These are phyloP conservation scores for Calycina marina DNA, from an alignment of 2,329 filamentous ascomycete genomes.

Conservation along the genomic window DNA sequence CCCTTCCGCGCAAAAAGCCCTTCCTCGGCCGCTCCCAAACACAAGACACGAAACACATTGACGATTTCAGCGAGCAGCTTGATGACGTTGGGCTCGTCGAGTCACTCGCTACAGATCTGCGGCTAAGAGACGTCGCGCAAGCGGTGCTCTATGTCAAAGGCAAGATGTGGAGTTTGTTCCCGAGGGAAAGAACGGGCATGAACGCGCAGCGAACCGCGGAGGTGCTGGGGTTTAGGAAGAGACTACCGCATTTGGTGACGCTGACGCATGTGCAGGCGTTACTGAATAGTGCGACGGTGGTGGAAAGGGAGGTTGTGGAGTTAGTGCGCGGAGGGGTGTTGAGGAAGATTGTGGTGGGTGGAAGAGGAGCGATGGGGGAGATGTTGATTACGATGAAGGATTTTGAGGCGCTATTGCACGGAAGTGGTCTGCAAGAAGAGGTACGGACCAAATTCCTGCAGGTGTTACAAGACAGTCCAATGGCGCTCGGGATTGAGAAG, in stretches of 20 bases:
- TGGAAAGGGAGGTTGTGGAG: constrained; percentile 53
- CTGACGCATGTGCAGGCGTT: constrained; percentile 52
- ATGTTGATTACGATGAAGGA: constrained; percentile 44
- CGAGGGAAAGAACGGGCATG: constrained; percentile 43
- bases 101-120: constrained; percentile 38
- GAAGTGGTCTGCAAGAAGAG: constrained; percentile 25
- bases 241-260: constrained; percentile 49
- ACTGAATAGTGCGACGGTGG: constrained; percentile 43
- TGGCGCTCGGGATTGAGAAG: constrained; percentile 27
- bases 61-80: constrained; percentile 33
- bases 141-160: constrained; percentile 46
- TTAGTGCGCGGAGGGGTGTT: constrained; percentile 41
- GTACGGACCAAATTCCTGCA: constrained; percentile 36
- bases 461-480: constrained; percentile 37
- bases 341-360: constrained; percentile 47
- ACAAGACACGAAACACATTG: constrained; percentile 19
- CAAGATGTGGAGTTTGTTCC: constrained; percentile 50
- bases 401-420: constrained; percentile 34
- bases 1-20: constrained; percentile 19
- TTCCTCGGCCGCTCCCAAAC: constrained; percentile 5
- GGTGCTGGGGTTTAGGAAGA: constrained; percentile 43
- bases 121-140: constrained; percentile 46
- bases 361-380: constrained; percentile 42
- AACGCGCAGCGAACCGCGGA: constrained; percentile 47
- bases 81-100: constrained; percentile 44